phyloP scores from a whole-genome alignment of 768 basidiomycete genomes.

The Lactifluus rugatus region DNA sequence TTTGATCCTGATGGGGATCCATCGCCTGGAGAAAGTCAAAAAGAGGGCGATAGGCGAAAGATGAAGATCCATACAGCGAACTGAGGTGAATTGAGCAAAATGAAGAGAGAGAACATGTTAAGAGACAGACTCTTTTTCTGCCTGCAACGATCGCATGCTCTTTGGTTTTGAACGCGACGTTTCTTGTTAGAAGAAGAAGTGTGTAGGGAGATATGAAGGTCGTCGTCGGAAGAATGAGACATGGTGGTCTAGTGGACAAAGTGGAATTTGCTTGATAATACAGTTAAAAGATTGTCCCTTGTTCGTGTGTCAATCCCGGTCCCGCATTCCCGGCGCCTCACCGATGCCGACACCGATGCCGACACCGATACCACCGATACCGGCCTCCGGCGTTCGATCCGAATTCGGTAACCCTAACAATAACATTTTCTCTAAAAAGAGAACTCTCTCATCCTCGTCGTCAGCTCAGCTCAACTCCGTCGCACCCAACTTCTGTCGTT shows the following conservation, averaged over 20 bases:
- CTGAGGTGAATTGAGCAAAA: background rate
- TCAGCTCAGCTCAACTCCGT: no score
- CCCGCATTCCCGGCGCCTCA: no score
- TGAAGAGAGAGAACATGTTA: background rate
- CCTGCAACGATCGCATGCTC: conserved; percentile 19
- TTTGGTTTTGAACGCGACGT: conserved; percentile 16
- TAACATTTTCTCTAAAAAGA: no score
- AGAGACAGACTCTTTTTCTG: conserved; percentile 18
- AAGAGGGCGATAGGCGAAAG: background rate
- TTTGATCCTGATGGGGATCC: background rate
- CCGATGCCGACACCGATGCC: no score
- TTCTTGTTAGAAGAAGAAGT: conserved; percentile 1
- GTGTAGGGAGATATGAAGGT: background rate
- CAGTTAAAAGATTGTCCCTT: background rate
- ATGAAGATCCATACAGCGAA: conserved; percentile 12
- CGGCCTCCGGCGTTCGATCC: no score
- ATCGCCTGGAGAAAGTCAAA: conserved; percentile 6
- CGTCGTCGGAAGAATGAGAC: conserved; percentile 14
- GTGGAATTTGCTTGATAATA: no score
- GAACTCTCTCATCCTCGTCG: background rate
- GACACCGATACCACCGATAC: no score
- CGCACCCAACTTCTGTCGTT: background rate
- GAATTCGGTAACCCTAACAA: no score
- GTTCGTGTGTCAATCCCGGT: no score
- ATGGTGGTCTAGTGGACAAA: background rate